These are phyloP conservation scores for Claviceps digitariae DNA, from an alignment of 2,329 filamentous ascomycete species.

Conservation along the genomic window DNA sequence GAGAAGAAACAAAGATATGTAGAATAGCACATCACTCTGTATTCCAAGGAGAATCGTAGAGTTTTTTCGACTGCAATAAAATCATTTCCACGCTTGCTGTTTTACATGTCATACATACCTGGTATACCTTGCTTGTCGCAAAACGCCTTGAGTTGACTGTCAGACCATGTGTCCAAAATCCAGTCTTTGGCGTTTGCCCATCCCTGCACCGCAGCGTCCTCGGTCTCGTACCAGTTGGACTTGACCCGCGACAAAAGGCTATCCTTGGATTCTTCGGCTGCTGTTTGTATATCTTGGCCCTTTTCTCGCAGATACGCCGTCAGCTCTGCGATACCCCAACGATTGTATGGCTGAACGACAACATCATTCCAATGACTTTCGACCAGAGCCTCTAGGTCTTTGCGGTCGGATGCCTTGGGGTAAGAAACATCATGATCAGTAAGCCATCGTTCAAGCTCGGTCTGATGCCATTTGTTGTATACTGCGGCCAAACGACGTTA, in stretches of 20 bases:
- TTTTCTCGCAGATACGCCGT: slow-evolving; percentile 54
- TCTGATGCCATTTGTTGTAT: slow-evolving; percentile 99
- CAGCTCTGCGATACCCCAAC: slow-evolving; percentile 61
- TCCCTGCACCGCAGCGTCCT: slow-evolving; percentile 60
- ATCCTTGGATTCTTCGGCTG: slow-evolving; percentile 55
- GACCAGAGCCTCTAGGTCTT: slow-evolving; percentile 85
- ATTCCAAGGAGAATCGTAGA: neutral
- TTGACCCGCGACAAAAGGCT: slow-evolving; percentile 56
- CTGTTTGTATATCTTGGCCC: slow-evolving; percentile 54
- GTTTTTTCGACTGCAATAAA: no score
- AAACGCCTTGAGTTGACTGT: slow-evolving; percentile 87
- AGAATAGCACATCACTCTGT: neutral
- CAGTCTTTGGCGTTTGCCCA: slow-evolving; percentile 68
- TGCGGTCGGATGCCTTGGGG: slow-evolving; percentile 79
- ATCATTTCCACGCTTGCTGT: no score
- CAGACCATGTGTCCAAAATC: slow-evolving; percentile 92
- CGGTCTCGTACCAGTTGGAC: slow-evolving; percentile 62
- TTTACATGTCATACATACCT: slow-evolving; percentile 24
- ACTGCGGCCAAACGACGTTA: slow-evolving; percentile 33
- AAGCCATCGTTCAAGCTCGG: slow-evolving; percentile 93
- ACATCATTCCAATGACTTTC: slow-evolving; percentile 78
- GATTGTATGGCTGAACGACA: slow-evolving; percentile 60
- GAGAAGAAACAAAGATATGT: neutral
- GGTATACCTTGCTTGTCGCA: slow-evolving; percentile 79
- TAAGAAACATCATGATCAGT: slow-evolving; percentile 85